phyloP scores from a whole-genome alignment of 352 stramenopile genomes.

The Phytophthora sojae region DNA sequence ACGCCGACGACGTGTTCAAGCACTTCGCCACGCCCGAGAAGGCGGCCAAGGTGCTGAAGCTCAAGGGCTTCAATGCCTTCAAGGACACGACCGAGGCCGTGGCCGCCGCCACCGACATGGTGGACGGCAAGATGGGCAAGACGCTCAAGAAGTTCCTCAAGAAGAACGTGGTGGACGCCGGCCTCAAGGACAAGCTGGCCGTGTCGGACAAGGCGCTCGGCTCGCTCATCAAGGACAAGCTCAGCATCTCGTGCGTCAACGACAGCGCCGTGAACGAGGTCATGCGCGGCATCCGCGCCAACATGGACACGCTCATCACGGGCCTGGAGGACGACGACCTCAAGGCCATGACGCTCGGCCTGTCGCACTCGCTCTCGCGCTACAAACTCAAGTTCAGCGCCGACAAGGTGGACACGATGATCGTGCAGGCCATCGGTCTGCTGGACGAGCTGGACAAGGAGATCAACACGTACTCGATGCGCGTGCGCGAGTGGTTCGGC shows the following conservation, averaged over 20 bases:
- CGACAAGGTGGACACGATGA: slow-evolving; percentile 99
- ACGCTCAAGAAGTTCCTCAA: slow-evolving; percentile 99
- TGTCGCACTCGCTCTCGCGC: slow-evolving; percentile 98
- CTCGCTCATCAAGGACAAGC: slow-evolving; percentile 98
- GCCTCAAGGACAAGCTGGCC: slow-evolving; percentile 95
- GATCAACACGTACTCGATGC: slow-evolving; percentile 99
- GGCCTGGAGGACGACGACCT: slow-evolving; percentile 92
- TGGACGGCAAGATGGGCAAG: slow-evolving; percentile 98
- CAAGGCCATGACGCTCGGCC: slow-evolving; percentile 98
- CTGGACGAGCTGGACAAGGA: slow-evolving; percentile 99
- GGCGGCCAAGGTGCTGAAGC: slow-evolving; percentile 92
- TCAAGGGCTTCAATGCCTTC: slow-evolving; percentile 99
- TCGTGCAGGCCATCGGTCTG: slow-evolving; percentile 99
- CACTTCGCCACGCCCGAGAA: slow-evolving; percentile 93
- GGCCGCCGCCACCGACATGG: slow-evolving; percentile 95
- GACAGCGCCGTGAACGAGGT: slow-evolving; percentile 95
- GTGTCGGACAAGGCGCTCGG: slow-evolving; percentile 98
- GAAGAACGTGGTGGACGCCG: slow-evolving; percentile 97
- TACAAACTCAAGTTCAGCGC: slow-evolving; percentile 99
- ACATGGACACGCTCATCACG: slow-evolving; percentile 96
- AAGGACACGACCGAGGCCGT: slow-evolving; percentile 99
- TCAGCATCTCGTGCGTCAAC: slow-evolving; percentile 94
- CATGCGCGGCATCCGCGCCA: slow-evolving; percentile 96
- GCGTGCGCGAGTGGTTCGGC: slow-evolving; percentile 99
- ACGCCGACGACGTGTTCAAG: slow-evolving; percentile 92